Evolutionary conservation across 192 early-diverging fungal genomes (phyloP).

Genomic region (Coemansia sp.): DNA sequence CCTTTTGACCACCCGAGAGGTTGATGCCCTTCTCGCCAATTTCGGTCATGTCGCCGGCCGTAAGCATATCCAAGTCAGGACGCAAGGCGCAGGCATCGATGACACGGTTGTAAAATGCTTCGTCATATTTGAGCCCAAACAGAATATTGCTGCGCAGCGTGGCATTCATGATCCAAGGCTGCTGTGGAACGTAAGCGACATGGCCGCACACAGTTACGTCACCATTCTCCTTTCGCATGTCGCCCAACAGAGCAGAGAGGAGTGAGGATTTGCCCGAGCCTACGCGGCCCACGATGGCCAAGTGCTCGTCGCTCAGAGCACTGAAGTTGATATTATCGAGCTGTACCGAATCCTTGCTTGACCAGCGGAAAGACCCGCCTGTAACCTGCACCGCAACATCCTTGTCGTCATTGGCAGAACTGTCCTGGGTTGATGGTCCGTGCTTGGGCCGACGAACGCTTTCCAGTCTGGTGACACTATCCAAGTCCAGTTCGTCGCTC

Average conservation of each 20-base stretch:
- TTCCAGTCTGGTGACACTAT: conserved; percentile 59
- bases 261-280: conserved; percentile 80
- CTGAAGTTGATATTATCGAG: conserved; percentile 46
- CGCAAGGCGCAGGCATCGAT: conserved; percentile 83
- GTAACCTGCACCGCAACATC: conserved; percentile 51
- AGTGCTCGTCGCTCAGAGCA: conserved; percentile 47
- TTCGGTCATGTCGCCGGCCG: conserved; percentile 90
- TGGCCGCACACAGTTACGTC: conserved; percentile 67
- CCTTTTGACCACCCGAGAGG: conserved; percentile 91
- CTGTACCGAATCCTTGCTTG: conserved; percentile 30
- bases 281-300: conserved; percentile 69
- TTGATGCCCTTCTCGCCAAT: conserved; percentile 92
- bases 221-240: conserved; percentile 76
- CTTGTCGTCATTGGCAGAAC: not conserved
- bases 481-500: conserved; percentile 77
- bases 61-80: conserved; percentile 81
- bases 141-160: conserved; percentile 90
- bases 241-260: conserved; percentile 77
- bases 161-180: conserved; percentile 95
- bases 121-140: conserved; percentile 80
- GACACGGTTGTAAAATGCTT: conserved; percentile 71
- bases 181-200: conserved; percentile 63
- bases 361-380: conserved; percentile 59
- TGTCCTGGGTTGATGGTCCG: not conserved
- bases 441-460: conserved; percentile 1